Percentiles rank a stretch among this genome's conserved stretches.
These are phyloP conservation scores for Tetradesmus lagerheimii DNA, from an alignment of 139 green algal species.

Conservation along the genomic window DNA sequence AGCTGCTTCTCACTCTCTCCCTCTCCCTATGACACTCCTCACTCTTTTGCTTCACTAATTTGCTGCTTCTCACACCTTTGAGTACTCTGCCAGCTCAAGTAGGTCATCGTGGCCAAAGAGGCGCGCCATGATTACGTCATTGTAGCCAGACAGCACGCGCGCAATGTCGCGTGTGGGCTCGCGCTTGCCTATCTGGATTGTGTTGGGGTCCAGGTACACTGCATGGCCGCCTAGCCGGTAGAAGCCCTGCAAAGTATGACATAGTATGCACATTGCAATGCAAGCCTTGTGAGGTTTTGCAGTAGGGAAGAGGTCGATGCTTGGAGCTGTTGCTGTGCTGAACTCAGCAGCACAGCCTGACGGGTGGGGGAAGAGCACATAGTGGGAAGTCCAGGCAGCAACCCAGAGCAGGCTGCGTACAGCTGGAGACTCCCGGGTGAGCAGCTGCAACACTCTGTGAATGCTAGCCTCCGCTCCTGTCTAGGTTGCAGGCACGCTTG, in stretches of 20 bases:
- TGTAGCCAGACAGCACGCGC: conserved; percentile 93
- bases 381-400: no score
- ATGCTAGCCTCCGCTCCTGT: no score
- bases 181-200: conserved; percentile 96
- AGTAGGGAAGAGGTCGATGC: background rate
- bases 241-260: background rate
- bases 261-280: background rate
- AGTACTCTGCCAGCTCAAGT: conserved; percentile 88
- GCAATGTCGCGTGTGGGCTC: conserved; percentile 97
- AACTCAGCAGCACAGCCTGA: no score
- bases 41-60: background rate
- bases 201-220: conserved; percentile 95
- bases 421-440: no score
- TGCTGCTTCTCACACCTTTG: conserved; percentile 9
- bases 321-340: no score
- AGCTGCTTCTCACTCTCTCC: background rate
- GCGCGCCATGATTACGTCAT: conserved; percentile 99
- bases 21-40: background rate
- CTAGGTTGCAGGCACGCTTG: background rate
- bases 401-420: no score
- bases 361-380: no score
- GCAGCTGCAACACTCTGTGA: no score
- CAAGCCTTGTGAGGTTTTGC: background rate
- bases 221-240: conserved; percentile 92
- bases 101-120: conserved; percentile 97